These are phyloP conservation scores for Haplosporangium sp. DNA, from an alignment of 371 early-diverging fungal species.

Conservation along the genomic window DNA sequence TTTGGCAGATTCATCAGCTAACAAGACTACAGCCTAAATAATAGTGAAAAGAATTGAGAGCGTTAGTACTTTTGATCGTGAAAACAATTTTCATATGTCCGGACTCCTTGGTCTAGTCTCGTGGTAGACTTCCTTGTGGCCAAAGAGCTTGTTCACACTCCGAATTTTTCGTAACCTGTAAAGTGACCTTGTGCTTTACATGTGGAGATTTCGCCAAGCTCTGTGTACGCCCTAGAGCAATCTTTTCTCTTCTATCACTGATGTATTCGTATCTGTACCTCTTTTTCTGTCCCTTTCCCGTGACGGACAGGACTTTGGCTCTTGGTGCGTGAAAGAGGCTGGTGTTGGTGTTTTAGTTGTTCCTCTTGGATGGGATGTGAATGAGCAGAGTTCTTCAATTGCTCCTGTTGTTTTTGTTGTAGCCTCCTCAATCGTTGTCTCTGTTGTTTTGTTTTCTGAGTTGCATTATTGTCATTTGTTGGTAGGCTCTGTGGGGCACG, in stretches of 20 bases:
- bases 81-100: not conserved
- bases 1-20: conserved; percentile 59
- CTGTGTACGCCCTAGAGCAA: not conserved
- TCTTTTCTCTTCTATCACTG: no score
- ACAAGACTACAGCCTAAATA: not conserved
- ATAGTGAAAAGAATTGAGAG: not conserved
- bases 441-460: conserved; percentile 1
- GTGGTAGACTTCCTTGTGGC: no score
- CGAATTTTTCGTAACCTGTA: no score
- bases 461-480: not conserved
- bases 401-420: conserved; percentile 3
- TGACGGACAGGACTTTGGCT: conserved; percentile 3
- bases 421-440: conserved; percentile 8
- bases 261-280: conserved; percentile 5
- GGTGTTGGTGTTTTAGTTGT: not conserved
- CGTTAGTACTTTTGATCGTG: not conserved
- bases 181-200: no score
- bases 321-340: not conserved
- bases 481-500: not conserved
- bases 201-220: not conserved
- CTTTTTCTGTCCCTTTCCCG: conserved; percentile 14
- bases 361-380: not conserved
- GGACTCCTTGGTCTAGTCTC: not conserved
- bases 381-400: not conserved
- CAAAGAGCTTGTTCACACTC: no score